These are phyloP conservation scores for Rhododendron molle DNA, from an alignment of 148 eudicot genomes.

Conservation along the genomic window DNA sequence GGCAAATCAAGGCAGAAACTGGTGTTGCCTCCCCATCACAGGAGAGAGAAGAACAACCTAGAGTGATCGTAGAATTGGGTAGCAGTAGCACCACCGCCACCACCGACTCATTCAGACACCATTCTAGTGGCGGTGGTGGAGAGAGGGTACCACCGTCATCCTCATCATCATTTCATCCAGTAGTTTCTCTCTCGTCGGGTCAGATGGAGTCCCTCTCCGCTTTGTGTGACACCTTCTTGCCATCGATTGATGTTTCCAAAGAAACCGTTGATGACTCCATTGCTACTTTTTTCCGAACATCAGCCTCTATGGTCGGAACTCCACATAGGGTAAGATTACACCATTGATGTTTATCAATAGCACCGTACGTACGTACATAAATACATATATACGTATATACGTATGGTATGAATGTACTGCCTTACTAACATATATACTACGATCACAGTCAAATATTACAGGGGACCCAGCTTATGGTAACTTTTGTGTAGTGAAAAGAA, in stretches of 20 bases:
- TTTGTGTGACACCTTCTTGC: conserved; percentile 55
- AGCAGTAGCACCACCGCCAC: conserved; percentile 1
- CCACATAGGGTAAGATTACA: conserved; percentile 30
- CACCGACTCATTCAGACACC: conserved; percentile 9
- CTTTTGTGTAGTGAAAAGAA: too few relatives aligned
- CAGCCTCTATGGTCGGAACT: conserved; percentile 52
- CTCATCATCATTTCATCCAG: not conserved
- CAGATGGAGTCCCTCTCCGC: conserved; percentile 58
- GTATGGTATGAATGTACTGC: too few relatives aligned
- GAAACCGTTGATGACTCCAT: conserved; percentile 15
- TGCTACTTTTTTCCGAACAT: conserved; percentile 32
- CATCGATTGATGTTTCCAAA: conserved; percentile 31
- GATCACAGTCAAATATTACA: not conserved
- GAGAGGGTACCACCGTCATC: not conserved
- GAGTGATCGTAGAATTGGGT: conserved; percentile 18
- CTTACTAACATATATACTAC: too few relatives aligned
- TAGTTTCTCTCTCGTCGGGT: conserved; percentile 20
- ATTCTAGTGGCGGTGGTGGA: not conserved
- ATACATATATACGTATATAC: too few relatives aligned
- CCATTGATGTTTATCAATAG: not conserved
- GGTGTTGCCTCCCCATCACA: not conserved
- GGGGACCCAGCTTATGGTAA: not conserved
- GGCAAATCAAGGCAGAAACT: not conserved
- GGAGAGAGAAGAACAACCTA: not conserved
- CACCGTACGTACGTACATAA: too few relatives aligned